These are phyloP conservation scores for Colletotrichum destructivum DNA, from an alignment of 2,329 filamentous ascomycete genomes.

Conservation along the genomic window DNA sequence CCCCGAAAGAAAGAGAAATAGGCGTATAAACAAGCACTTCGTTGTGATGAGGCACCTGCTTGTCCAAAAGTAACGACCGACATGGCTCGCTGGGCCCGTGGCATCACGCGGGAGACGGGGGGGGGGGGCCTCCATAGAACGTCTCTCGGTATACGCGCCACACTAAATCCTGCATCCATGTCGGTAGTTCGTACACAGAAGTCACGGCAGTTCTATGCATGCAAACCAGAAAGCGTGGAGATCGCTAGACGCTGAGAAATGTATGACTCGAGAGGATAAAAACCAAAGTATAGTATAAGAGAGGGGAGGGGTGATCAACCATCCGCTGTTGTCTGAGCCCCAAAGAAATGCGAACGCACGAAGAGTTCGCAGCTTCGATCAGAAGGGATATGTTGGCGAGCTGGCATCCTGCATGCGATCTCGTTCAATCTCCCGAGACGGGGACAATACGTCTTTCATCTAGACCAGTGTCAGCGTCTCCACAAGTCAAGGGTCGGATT, in stretches of 20 bases:
- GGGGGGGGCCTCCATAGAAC: conserved; percentile 19
- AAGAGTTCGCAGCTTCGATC: neutral
- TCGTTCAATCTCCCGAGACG: conserved; percentile 40
- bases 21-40: neutral
- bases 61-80: neutral
- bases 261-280: neutral
- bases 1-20: no score
- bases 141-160: conserved; percentile 1
- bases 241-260: conserved; percentile 8
- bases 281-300: neutral
- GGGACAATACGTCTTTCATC: conserved; percentile 37
- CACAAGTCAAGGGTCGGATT: no score
- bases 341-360: neutral
- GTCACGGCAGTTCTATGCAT: neutral
- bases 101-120: neutral
- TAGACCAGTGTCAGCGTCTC: neutral
- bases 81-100: neutral
- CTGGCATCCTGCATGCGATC: conserved; percentile 21
- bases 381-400: neutral
- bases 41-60: no score
- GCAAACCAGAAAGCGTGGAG: neutral
- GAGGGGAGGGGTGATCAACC: neutral
- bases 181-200: neutral
- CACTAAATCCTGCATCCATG: neutral
- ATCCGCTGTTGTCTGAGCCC: neutral